Conservation (phyloP, 2,329 filamentous ascomycete genomes). For the Phyllosticta ampelicida region DNA sequence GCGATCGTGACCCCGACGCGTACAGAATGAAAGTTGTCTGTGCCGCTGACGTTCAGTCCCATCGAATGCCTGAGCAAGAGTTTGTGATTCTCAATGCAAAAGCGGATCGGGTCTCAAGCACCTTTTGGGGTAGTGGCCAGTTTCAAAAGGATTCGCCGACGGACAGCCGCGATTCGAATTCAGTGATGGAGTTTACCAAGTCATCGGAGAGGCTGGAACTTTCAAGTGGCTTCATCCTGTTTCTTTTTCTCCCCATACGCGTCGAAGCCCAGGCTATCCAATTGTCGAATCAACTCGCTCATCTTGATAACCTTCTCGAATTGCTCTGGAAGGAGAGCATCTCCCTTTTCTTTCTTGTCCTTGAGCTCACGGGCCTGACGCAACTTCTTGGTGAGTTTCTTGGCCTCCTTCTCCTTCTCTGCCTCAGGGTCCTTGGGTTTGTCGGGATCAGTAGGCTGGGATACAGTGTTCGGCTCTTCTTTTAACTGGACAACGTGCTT, state of each 20-base stretch:
- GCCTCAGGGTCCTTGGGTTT: constrained; percentile 50
- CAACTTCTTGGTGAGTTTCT: constrained; percentile 87
- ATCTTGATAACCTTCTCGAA: constrained; percentile 97
- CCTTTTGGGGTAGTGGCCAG: not conserved
- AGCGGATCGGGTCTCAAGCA: not conserved
- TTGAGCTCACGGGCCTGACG: constrained; percentile 85
- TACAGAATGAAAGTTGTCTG: no score
- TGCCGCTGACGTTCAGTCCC: not conserved
- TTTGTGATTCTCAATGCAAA: not conserved
- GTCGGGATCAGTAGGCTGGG: constrained; percentile 16
- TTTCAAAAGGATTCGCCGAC: not conserved
- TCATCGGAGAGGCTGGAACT: not conserved
- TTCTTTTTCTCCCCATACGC: constrained; percentile 56
- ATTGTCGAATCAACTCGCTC: constrained; percentile 79
- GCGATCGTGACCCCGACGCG: no score
- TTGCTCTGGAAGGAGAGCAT: constrained; percentile 79
- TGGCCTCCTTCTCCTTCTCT: constrained; percentile 85
- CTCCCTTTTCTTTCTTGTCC: constrained; percentile 81
- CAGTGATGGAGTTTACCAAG: not conserved
- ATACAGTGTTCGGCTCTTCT: constrained; percentile 8
- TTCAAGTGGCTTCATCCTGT: constrained; percentile 9
- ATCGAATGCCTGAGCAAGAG: not conserved
- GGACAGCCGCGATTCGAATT: not conserved
- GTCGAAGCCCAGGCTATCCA: constrained; percentile 78
- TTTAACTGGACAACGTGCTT: constrained; percentile 14